Evolutionary conservation across 768 basidiomycete genomes (phyloP), one percentile per base, ranked within the genome.

Genomic region (Chalciporus chontae): DNA sequence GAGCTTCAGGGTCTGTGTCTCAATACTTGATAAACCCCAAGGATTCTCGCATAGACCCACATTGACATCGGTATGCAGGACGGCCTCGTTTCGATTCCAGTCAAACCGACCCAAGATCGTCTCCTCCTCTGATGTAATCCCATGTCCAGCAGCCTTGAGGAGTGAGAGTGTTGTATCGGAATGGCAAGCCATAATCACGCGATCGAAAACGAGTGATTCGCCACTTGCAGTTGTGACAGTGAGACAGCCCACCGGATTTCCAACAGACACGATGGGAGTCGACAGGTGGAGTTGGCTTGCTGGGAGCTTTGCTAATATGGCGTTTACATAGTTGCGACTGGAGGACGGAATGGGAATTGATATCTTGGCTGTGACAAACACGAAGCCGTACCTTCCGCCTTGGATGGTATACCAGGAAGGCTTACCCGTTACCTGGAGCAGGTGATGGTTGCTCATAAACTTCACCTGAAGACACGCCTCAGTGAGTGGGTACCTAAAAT

Each of bases 131-230:
- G 58, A 44, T 2, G 77, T 78, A 13, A 77, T 64, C 1, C 75
- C 76, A 11, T 73, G 71, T 2, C 85, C 86, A 1, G 68, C 86
- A 1, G 68, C 69, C 17, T 72, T 67, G 4, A 83, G 67, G 9
- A 83, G 39, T 13, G 32, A 45, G 13, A 88, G 68, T 0, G 80
- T 77, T 1, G 79, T 76, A 58, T 89, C 83, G 1, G 86, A 85
- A 64, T 90, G 87, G 51, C 79, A 85, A 3, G 87, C 84, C 26
- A 90, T 62, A 38, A 89, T 83, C 42, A 90, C 83, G 62, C 83
- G 81, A 63, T 90, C 86, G 61, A 80, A 90, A 2, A 59, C 56
- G 23, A 73, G 66, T 18, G 64, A 67, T 24, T 70, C 62, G 0
- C 81, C 84, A 7, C 63, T 61, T 4, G 66, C 67, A 0, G 83